These are phyloP conservation scores for Fusarium coffeatum DNA, from an alignment of 2,329 filamentous ascomycete genomes.

Conservation along the genomic window DNA sequence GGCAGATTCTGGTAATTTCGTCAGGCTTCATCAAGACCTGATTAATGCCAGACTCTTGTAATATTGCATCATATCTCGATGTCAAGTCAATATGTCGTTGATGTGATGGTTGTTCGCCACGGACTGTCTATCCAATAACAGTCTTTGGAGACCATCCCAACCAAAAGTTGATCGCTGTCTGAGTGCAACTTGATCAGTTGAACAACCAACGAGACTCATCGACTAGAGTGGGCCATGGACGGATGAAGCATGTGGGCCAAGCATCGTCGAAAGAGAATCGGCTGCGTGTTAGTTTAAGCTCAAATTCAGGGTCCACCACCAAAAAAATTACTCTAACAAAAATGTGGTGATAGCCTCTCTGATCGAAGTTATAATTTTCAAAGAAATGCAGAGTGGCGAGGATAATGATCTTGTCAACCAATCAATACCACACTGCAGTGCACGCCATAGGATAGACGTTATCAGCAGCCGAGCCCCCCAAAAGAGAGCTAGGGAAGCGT, in stretches of 20 bases:
- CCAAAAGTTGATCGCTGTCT: background rate
- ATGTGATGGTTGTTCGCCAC: constrained; percentile 13
- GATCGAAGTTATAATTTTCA: background rate
- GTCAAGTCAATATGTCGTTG: constrained; percentile 3
- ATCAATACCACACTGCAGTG: constrained; percentile 6
- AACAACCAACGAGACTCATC: constrained; percentile 17
- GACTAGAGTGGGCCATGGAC: constrained; percentile 17
- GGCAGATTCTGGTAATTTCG: background rate
- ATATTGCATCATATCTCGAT: constrained; percentile 7
- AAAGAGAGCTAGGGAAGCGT: constrained; percentile 2
- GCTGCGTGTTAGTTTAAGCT: constrained; percentile 25
- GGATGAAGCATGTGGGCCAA: constrained; percentile 36
- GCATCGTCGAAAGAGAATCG: background rate
- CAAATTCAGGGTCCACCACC: constrained; percentile 24
- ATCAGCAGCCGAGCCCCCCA: constrained; percentile 3
- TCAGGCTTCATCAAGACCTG: background rate
- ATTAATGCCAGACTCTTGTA: background rate
- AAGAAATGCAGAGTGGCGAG: constrained; percentile 14
- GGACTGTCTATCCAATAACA: constrained; percentile 2
- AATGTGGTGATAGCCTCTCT: constrained; percentile 24
- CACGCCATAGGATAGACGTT: constrained; percentile 8
- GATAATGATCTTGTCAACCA: constrained; percentile 7
- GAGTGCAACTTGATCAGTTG: background rate
- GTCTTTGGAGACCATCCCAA: background rate
- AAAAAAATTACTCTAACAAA: constrained; percentile 3